Percentiles rank a stretch among this genome's conserved stretches.
Conservation (phyloP, 768 basidiomycete genomes). For the Collybia nuda region DNA sequence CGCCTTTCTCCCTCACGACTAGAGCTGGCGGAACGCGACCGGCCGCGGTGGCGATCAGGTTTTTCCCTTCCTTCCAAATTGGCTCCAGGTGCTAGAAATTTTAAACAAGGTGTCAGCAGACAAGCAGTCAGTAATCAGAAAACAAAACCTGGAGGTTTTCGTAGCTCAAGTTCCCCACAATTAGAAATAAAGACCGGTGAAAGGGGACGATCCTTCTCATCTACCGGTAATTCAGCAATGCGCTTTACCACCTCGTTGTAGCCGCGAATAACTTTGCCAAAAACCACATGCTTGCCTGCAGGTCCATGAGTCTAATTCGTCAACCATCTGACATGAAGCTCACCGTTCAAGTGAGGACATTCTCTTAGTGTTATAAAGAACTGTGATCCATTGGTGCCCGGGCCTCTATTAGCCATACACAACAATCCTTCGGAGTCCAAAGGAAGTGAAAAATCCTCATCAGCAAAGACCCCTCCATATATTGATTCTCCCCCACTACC, state of each 20-base stretch:
- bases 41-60: conserved; percentile 11
- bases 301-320: background rate
- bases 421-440: conserved; percentile 74
- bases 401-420: conserved; percentile 89
- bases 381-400: conserved; percentile 84
- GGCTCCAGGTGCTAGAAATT: conserved; percentile 7
- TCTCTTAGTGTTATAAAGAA: conserved; percentile 84
- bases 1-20: conserved; percentile 13
- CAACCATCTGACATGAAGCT: conserved; percentile 21
- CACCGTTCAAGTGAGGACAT: conserved; percentile 74
- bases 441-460: conserved; percentile 69
- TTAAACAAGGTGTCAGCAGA: too few species aligned
- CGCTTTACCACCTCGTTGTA: conserved; percentile 53
- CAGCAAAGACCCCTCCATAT: conserved; percentile 71
- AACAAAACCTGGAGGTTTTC: conserved; percentile 32
- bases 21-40: conserved; percentile 15
- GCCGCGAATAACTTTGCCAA: conserved; percentile 58
- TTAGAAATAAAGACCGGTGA: conserved; percentile 67
- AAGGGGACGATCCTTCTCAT: conserved; percentile 73
- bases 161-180: conserved; percentile 84
- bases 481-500: conserved; percentile 84
- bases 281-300: conserved; percentile 52
- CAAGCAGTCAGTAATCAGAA: background rate
- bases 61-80: conserved; percentile 12
- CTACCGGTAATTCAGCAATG: conserved; percentile 65